Evolutionary conservation across 164 flowering plant genomes (phyloP).

Genomic region (Amborella trichopoda): DNA sequence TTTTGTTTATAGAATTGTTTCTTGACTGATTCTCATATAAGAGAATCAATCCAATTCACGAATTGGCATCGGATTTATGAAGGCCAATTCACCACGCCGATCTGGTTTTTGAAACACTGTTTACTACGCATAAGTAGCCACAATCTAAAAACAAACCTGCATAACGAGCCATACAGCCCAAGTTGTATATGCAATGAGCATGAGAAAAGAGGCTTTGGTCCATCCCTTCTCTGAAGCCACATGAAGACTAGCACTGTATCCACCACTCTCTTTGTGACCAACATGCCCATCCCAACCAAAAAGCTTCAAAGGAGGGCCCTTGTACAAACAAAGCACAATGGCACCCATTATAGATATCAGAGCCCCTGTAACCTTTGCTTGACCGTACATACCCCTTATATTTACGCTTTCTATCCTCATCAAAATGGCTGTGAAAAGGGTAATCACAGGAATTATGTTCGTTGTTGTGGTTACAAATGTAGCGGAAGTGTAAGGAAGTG

Average conservation of each 20-base stretch:
- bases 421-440: slow-evolving; percentile 9
- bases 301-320: slow-evolving; percentile 18
- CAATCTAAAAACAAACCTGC: too few species aligned
- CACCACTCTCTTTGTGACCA: neutral
- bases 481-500: slow-evolving; percentile 12
- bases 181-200: slow-evolving; percentile 1
- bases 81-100: too few species aligned
- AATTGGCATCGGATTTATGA: too few species aligned
- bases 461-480: slow-evolving; percentile 8
- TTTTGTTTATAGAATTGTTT: too few species aligned
- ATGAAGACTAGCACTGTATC: neutral
- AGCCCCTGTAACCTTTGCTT: slow-evolving; percentile 15
- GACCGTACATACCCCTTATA: slow-evolving; percentile 9
- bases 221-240: neutral
- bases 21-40: too few species aligned
- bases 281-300: neutral
- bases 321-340: slow-evolving; percentile 15
- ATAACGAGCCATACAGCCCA: slow-evolving; percentile 15
- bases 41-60: too few species aligned
- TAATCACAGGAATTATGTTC: slow-evolving; percentile 7
- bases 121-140: too few species aligned
- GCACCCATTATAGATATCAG: slow-evolving; percentile 15
- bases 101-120: too few species aligned
- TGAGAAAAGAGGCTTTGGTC: slow-evolving; percentile 6
- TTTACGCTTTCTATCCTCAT: slow-evolving; percentile 9